phyloP scores from a whole-genome alignment of 768 basidiomycete species.

The Psilocybe sp. region DNA sequence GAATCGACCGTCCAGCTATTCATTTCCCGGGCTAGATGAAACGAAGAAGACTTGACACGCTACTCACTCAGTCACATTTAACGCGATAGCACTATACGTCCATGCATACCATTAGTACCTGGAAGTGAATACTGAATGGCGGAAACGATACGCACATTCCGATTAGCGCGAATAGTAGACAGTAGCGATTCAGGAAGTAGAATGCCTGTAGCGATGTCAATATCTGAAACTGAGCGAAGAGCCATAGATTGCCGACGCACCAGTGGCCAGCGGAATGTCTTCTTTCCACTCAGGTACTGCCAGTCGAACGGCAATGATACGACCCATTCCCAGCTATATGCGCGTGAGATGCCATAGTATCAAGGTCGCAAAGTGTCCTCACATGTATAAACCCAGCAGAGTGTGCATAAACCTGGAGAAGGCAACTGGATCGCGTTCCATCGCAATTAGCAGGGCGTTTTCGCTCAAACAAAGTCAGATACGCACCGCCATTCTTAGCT shows the following conservation, averaged over 20 bases:
- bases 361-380: conserved; percentile 18
- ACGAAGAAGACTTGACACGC: background rate
- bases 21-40: background rate
- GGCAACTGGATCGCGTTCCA: conserved; percentile 25
- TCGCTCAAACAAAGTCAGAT: background rate
- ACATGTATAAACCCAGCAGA: conserved; percentile 61
- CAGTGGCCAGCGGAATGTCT: conserved; percentile 66
- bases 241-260: conserved; percentile 29
- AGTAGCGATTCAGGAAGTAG: conserved; percentile 71
- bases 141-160: conserved; percentile 54
- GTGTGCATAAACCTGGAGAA: conserved; percentile 59
- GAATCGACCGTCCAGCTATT: too few relatives aligned
- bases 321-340: conserved; percentile 62
- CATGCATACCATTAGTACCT: conserved; percentile 2
- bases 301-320: conserved; percentile 64
- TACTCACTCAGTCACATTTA: conserved; percentile 53
- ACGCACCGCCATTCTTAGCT: conserved; percentile 43
- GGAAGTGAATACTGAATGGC: background rate
- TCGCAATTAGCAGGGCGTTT: background rate
- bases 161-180: conserved; percentile 58
- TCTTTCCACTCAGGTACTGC: conserved; percentile 54
- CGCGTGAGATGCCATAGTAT: conserved; percentile 8
- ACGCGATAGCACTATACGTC: conserved; percentile 44
- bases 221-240: background rate
- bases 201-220: conserved; percentile 40